phyloP scores from a whole-genome alignment of 1,139 yeast species.

The Hanseniaspora gamundiae region DNA sequence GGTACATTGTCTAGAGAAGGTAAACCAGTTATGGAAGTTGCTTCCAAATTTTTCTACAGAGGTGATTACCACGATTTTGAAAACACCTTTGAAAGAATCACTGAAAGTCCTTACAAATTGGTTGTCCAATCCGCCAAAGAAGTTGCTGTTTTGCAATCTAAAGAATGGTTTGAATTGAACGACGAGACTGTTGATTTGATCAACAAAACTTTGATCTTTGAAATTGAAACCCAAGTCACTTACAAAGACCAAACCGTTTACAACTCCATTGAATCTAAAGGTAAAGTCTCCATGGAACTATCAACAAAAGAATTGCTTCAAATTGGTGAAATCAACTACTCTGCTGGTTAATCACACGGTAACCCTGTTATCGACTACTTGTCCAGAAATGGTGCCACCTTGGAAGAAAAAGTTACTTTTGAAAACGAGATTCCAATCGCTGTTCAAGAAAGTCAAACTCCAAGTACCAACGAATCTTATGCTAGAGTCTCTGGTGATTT shows the following conservation, averaged over 20 bases:
- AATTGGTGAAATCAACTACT: constrained; percentile 78
- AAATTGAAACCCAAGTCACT: constrained; percentile 75
- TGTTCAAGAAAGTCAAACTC: constrained; percentile 35
- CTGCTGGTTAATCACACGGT: constrained; percentile 89
- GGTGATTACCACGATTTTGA: constrained; percentile 80
- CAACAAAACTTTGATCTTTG: constrained; percentile 74
- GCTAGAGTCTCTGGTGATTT: constrained; percentile 97
- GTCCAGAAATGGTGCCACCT: constrained; percentile 80
- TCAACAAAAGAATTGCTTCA: constrained; percentile 87
- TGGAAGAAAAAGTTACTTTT: constrained; percentile 86
- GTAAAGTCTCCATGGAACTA: constrained; percentile 76
- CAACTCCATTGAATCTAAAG: constrained; percentile 72
- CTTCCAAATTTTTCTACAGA: constrained; percentile 91
- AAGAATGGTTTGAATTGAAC: constrained; percentile 91
- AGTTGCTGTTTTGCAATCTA: constrained; percentile 83
- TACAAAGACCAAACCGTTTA: constrained; percentile 67
- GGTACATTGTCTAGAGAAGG: constrained; percentile 76
- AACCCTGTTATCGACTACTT: constrained; percentile 95
- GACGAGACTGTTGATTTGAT: constrained; percentile 59
- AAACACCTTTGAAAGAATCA: constrained; percentile 82
- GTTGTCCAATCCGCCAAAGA: constrained; percentile 68
- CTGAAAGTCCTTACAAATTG: constrained; percentile 81
- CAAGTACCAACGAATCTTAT: constrained; percentile 84
- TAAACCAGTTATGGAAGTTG: constrained; percentile 82
- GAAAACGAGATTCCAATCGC: constrained; percentile 87